These are phyloP conservation scores for Pythium aquatile DNA, from an alignment of 352 stramenopile species.

Conservation along the genomic window DNA sequence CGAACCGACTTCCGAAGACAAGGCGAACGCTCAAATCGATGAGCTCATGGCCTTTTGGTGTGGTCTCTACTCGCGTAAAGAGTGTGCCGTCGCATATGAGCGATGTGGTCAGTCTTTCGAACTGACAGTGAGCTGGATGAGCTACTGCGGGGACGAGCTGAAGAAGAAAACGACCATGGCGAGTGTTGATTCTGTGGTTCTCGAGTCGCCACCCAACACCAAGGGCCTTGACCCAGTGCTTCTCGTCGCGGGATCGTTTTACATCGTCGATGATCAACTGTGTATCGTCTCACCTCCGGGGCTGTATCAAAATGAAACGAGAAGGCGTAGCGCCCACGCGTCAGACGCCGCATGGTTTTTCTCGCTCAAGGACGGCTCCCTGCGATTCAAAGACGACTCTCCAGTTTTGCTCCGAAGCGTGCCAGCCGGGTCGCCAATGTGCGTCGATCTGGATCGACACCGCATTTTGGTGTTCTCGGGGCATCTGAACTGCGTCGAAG, in stretches of 20 bases:
- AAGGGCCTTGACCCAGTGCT: conserved; percentile 63
- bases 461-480: conserved; percentile 67
- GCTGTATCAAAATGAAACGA: conserved; percentile 48
- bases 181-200: conserved; percentile 23
- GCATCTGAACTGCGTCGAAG: conserved; percentile 68
- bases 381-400: conserved; percentile 29
- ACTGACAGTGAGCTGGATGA: conserved; percentile 46
- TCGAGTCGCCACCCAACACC: conserved; percentile 25
- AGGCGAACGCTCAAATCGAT: conserved; percentile 29
- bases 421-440: conserved; percentile 62
- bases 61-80: conserved; percentile 52
- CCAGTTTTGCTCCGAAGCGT: conserved; percentile 55
- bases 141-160: conserved; percentile 42
- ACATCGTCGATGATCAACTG: conserved; percentile 50
- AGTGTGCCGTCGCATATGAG: conserved; percentile 59
- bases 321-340: conserved; percentile 43
- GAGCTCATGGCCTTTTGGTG: conserved; percentile 56
- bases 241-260: conserved; percentile 73
- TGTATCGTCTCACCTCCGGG: conserved; percentile 68
- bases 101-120: conserved; percentile 43
- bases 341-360: conserved; percentile 75
- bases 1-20: conserved; percentile 6
- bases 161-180: conserved; percentile 43
- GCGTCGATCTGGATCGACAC: conserved; percentile 40
- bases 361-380: conserved; percentile 40